Evolutionary conservation across 1,139 yeast species (phyloP), one percentile per base, ranked within the genome.

Genomic region (Candida glucosophila): DNA sequence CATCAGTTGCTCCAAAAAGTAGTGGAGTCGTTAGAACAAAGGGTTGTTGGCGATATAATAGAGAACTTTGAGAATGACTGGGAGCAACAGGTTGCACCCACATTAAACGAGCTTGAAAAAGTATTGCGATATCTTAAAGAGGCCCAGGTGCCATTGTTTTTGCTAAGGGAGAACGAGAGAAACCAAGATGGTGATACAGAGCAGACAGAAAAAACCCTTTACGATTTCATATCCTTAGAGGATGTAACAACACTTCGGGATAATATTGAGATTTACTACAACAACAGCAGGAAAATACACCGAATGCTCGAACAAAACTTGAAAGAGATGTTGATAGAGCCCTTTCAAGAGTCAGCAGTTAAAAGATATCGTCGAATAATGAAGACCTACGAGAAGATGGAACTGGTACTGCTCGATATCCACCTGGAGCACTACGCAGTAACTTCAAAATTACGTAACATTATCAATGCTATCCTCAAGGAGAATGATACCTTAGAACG

Each of bases 401-500:
- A n/a, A n/a, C n/a, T n/a, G n/a, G n/a, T n/a, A n/a, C n/a, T n/a
- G n/a, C n/a, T n/a, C n/a, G n/a, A n/a, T n/a, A n/a, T n/a, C n/a
- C n/a, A n/a, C n/a, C n/a, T n/a, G n/a, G n/a, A n/a, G n/a, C n/a
- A n/a, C n/a, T n/a, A n/a, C n/a, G n/a, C n/a, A n/a, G n/a, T n/a
- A n/a, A n/a, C n/a, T n/a, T n/a, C n/a, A n/a, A n/a, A n/a, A n/a
- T n/a, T n/a, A n/a, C n/a, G 18, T 8, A 39, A 38, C 10, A 22
- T 34, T 2, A 35, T 49, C 2, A 38, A 37, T n/a, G 41, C 45
- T 5, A 41, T 54, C 2, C 27, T 52, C 10, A 42, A 47, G 35
- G 71, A 67, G 29, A 71, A 77, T 35, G 52, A 55, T 5, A 55
- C 64, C 0, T 54, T 78, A 29, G 94, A 85, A 28, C 65, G 67